Evolutionary conservation across 768 basidiomycete genomes (phyloP), one percentile per base, ranked within the genome.

Genomic region (Rhodosporidiobolus odoratus): DNA sequence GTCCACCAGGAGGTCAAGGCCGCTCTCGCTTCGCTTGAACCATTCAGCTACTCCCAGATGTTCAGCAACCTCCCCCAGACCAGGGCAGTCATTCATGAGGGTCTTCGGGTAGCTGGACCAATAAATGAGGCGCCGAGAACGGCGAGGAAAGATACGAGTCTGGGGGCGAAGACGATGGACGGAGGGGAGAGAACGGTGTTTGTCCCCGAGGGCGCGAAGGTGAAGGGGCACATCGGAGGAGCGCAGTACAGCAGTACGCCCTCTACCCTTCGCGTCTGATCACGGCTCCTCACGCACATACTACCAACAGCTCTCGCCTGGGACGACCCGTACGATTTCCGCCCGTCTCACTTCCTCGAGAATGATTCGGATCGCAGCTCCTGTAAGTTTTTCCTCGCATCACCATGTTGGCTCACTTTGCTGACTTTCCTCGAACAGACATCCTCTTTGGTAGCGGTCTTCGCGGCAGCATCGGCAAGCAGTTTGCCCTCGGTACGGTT

Each of bases 101-200:
- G 56, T 5, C 62, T 69, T 1, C 56, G 68, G 2, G 56, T 69
- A 56, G 61, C 62, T 16, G 61, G 62, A 15, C 68, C 68, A 23
- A 78, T 58, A 66, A 70, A 21, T 66, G 73, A 27, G 72, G 69
- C 10, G 77, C 76, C 43, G 40, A 77, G 19, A 41, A 59, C 21
- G 7, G 73, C 27, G 68, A 66, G 52, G 34, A 76, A 2, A 47
- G 60, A 30, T 62, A 62, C 23, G 25, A 35, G 17, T 47, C 69
- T 27, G 58, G 65, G 9, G n/a, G 72, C 54, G 58, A 54, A 25
- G 45, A 34, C 5, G n/a, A 19, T 27, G 21, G 25, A n/a, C 8
- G 57, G 57, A 15, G 57, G 30, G 57, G 15, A n/a, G 57, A 58
- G 37, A 34, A 9, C 25, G 57, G 38, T 58, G 19, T 1, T n/a